Conservation (phyloP, 78 protist genomes). For the Dictyostelium intermedium region DNA sequence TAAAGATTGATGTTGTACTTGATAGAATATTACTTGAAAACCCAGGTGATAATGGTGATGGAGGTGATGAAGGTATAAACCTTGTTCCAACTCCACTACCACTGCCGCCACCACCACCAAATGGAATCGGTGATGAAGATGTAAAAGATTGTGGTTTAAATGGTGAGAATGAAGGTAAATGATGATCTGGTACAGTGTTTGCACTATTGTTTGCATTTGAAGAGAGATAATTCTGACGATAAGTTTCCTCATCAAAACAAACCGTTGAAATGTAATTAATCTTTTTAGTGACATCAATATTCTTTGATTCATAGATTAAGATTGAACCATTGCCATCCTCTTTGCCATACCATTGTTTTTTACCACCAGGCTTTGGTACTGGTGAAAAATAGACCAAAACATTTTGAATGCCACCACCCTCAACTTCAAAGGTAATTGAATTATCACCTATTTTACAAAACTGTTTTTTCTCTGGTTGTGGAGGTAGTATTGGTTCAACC, state of each 20-base stretch:
- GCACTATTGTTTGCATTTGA: neutral
- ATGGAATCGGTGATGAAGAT: neutral
- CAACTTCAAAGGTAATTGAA: slow-evolving; percentile 73
- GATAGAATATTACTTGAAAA: neutral
- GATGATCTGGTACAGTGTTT: neutral
- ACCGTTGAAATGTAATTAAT: slow-evolving; percentile 52
- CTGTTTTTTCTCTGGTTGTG: neutral
- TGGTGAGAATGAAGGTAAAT: neutral
- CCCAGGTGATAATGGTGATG: neutral
- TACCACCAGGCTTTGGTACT: slow-evolving; percentile 65
- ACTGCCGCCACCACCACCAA: neutral
- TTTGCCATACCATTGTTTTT: slow-evolving; percentile 75
- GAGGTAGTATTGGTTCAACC: neutral
- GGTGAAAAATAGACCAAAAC: slow-evolving; percentile 67
- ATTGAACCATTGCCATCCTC: slow-evolving; percentile 81
- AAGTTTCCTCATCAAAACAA: slow-evolving; percentile 70
- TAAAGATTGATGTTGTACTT: neutral
- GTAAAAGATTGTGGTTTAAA: neutral
- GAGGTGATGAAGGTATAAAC: slow-evolving; percentile 15
- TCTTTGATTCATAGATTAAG: slow-evolving; percentile 66
- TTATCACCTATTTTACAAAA: slow-evolving; percentile 60
- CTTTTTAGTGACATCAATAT: slow-evolving; percentile 64
- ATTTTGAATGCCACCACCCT: slow-evolving; percentile 78
- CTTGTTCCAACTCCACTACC: no score
- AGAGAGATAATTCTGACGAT: slow-evolving; percentile 39